Base-by-base conservation (phyloP, 805 yeast species). In the Nakazawaea siamensis region DNA sequence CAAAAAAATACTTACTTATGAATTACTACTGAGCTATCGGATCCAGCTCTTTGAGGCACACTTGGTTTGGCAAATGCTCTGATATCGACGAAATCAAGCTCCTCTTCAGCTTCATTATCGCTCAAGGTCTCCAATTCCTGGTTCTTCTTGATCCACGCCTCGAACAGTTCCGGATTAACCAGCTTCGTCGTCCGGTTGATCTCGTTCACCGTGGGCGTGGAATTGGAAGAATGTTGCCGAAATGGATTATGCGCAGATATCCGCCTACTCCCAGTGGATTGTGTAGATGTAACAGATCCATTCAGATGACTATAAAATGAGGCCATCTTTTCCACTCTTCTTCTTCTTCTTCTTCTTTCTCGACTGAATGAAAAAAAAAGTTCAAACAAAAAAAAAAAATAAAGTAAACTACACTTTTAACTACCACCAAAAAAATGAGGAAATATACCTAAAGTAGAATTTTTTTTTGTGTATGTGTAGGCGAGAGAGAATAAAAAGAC, bases 181-280 rank as follows among this genome's bases (percentile, higher is more conserved):
- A n/a, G n/a, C n/a, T n/a, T n/a, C 58, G 53, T 12, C 8, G 24
- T 11, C 35, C 52, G 45, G 29, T 54, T 44, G 26, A 16, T 20
- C 51, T 58, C 39, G 39, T 43, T 44, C 60, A 43, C 44, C 55
- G 49, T 29, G 33, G 41, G 27, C 32, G 23, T 24, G 31, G 40
- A 27, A 40, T 36, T 15, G 28, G 40, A 32, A 15, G 34, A 36
- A 13, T 27, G 37, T 31, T 36, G 27, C 27, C 39, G 68, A 54
- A 81, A 81, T n/a, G 90, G 90, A 46, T 81, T 81, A 52, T 77
- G 77, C 3, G 76, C 62, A 5, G 87, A 78, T 35, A 76, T 14
- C 18, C 39, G 55, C 43, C 76, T 52, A 45, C 71, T 52, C 2
- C 49, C 43, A 13, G 47, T 43, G 1, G 64, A 58, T 2, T 74